Conservation (phyloP, 2,329 filamentous ascomycete genomes). For the Aspergillus ibericus region DNA sequence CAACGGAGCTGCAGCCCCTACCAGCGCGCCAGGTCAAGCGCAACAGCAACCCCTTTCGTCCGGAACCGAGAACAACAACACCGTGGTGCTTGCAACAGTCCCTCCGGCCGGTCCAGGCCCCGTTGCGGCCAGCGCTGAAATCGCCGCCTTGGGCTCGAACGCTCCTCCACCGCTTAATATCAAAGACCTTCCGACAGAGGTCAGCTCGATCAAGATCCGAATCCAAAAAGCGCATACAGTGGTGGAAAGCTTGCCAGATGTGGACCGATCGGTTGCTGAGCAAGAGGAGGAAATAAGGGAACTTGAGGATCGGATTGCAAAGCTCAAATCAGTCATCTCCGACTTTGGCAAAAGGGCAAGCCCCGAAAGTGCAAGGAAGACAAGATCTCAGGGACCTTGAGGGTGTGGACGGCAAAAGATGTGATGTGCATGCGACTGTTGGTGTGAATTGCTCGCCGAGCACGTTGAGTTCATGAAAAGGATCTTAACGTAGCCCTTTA, state of each 20-base stretch:
- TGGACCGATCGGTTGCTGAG: constrained; percentile 45
- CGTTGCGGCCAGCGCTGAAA: constrained; percentile 22
- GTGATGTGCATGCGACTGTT: neutral
- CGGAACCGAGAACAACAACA: constrained; percentile 26
- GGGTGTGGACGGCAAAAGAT: neutral
- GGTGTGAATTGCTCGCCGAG: neutral
- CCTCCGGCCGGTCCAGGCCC: constrained; percentile 32
- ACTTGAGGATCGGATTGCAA: constrained; percentile 41
- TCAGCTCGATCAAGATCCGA: constrained; percentile 77
- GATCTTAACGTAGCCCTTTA: too few species aligned
- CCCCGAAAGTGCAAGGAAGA: neutral
- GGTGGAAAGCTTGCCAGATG: constrained; percentile 45
- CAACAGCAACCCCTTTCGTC: constrained; percentile 27
- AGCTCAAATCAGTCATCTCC: constrained; percentile 41
- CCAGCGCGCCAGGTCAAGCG: constrained; percentile 18
- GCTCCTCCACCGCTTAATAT: constrained; percentile 54
- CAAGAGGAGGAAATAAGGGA: constrained; percentile 47
- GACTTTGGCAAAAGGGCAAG: constrained; percentile 42
- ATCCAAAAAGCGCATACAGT: constrained; percentile 70
- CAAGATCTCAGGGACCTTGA: constrained; percentile 8
- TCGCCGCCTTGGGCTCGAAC: constrained; percentile 27
- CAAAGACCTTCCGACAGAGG: constrained; percentile 78
- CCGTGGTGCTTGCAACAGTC: constrained; percentile 26
- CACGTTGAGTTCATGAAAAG: neutral
- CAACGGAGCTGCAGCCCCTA: constrained; percentile 26